These are phyloP conservation scores for Beta vulgaris DNA, from an alignment of 148 eudicot species.

Conservation along the genomic window DNA sequence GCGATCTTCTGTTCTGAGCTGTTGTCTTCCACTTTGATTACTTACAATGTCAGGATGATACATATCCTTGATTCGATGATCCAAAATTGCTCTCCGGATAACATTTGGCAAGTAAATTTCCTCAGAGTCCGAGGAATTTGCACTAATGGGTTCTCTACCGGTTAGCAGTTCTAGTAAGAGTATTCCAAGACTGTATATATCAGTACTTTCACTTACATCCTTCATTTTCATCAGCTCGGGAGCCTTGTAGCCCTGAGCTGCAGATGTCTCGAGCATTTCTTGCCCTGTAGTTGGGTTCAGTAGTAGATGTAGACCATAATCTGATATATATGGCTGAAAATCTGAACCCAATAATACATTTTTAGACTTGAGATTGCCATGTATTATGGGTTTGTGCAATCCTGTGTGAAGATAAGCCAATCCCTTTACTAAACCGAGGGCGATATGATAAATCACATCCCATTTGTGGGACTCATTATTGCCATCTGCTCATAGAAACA, in stretches of 20 bases:
- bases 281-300: conserved; percentile 74
- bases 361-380: conserved; percentile 86
- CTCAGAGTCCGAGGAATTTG: conserved; percentile 20
- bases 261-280: conserved; percentile 76
- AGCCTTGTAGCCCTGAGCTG: conserved; percentile 76
- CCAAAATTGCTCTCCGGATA: conserved; percentile 35
- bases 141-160: conserved; percentile 39
- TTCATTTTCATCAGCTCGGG: conserved; percentile 87
- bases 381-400: conserved; percentile 59
- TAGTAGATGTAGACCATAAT: conserved; percentile 63
- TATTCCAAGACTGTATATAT: conserved; percentile 83
- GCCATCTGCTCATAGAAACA: conserved; percentile 52
- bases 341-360: conserved; percentile 58
- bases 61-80: conserved; percentile 40
- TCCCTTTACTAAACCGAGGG: conserved; percentile 68
- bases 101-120: conserved; percentile 38
- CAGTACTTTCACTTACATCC: conserved; percentile 56
- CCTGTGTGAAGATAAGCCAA: conserved; percentile 67
- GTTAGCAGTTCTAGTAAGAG: conserved; percentile 69
- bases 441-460: conserved; percentile 56
- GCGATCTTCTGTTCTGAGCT: conserved; percentile 47
- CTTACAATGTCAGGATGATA: conserved; percentile 36
- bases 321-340: conserved; percentile 57
- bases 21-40: conserved; percentile 38
- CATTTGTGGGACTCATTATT: conserved; percentile 60